Evolutionary conservation across 352 stramenopile species (phyloP), one percentile per base, ranked within the genome.

Genomic region (Globisporangium rhizosaccharum): DNA sequence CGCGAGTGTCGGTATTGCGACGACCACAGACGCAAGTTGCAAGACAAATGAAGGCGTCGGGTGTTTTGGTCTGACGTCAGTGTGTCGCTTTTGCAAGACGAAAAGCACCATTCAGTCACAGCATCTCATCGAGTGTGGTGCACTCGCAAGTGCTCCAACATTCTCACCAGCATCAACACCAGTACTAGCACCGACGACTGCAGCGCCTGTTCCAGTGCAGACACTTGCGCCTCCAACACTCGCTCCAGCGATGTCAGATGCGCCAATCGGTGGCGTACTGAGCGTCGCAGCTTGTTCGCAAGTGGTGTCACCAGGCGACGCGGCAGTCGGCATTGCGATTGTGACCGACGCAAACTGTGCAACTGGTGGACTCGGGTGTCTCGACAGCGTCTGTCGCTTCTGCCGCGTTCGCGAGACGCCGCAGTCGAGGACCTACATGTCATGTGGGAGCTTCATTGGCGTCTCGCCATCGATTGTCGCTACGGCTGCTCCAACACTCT

Each of bases 351-450:
- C n/a, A 17, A 49, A 42, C 12, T 71, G 66, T 15, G 18, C 15
- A 0, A 56, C 9, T n/a, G 23, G 37, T 0, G 63, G 53, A 5
- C 18, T 56, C 5, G 66, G 66, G n/a, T 73, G 54, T 37, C 57
- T 71, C 23, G 47, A 53, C 37, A n/a, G 10, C 0, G 17, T 46
- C 5, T 75, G 68, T 14, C 68, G 68, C 6, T 79, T 75, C 51
- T 84, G 74, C 53, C 75, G 76, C 48, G 51, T 63, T 8, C 56
- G 65, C 4, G 59, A 75, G 28, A 82, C 70, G 4, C 44, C 57
- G 10, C 62, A 78, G 36, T 82, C 74, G 7, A 52, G 47, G 8
- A 53, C 65, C 23, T 61, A 75, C 14, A 23, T 79, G 18, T 64
- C 48, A 0, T 83, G 73, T 46, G 36, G 18, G 20, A 42, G n/a